phyloP scores from a whole-genome alignment of 108 stramenopile genomes.

The Asterionellopsis glacialis region DNA sequence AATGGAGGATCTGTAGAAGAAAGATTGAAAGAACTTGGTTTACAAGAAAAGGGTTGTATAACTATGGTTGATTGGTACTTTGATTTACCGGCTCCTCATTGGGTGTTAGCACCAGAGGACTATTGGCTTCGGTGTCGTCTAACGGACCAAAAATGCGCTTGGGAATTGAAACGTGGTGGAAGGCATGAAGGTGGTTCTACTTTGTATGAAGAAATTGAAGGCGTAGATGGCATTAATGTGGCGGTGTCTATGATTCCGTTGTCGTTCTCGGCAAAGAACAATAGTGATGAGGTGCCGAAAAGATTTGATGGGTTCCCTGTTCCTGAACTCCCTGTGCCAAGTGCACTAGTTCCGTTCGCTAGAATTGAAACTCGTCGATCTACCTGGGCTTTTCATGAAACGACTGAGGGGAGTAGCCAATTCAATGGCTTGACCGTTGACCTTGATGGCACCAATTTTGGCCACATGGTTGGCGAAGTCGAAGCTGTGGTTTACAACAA shows the following conservation, averaged over 20 bases:
- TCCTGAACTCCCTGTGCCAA: constrained; percentile 5
- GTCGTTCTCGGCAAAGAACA: background rate
- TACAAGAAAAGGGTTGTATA: background rate
- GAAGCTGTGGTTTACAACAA: constrained; percentile 30
- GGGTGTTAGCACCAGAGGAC: constrained; percentile 22
- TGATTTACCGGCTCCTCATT: constrained; percentile 10
- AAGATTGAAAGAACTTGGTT: background rate
- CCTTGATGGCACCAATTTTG: constrained; percentile 44
- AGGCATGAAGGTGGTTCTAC: constrained; percentile 13
- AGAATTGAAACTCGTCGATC: constrained; percentile 41
- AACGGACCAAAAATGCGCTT: constrained; percentile 16
- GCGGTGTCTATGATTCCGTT: constrained; percentile 6
- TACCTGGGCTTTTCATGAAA: constrained; percentile 21
- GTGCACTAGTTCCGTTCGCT: constrained; percentile 27
- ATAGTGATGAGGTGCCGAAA: background rate
- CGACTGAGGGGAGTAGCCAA: constrained; percentile 1
- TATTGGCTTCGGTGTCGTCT: constrained; percentile 45
- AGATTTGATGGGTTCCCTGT: constrained; percentile 3
- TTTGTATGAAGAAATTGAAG: constrained; percentile 53
- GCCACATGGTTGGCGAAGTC: constrained; percentile 51
- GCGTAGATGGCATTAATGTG: constrained; percentile 20
- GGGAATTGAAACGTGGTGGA: constrained; percentile 43
- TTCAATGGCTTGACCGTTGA: constrained; percentile 30
- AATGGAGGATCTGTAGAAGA: background rate
- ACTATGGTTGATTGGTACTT: constrained; percentile 44